Evolutionary conservation across 768 basidiomycete genomes (phyloP).

Genomic region (Rhodosporidiobolus odoratus): DNA sequence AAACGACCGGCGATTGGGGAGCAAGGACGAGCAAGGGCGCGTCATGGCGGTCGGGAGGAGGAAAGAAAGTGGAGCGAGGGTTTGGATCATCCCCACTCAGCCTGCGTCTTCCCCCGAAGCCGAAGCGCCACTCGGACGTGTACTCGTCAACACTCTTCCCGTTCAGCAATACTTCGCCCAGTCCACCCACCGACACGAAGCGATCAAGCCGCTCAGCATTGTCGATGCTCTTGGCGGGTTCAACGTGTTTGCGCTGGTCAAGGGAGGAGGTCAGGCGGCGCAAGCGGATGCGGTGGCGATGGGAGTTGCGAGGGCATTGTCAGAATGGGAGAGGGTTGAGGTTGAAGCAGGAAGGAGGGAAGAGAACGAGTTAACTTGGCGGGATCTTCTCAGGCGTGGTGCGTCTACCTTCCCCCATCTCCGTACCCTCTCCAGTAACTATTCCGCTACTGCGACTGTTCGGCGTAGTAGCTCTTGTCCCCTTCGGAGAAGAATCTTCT

Average conservation of each 20-base stretch:
- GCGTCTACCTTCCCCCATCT: constrained; percentile 41
- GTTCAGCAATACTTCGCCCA: constrained; percentile 71
- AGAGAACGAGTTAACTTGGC: constrained; percentile 64
- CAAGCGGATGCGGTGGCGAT: constrained; percentile 74
- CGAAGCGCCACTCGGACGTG: constrained; percentile 38
- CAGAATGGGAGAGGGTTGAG: constrained; percentile 36
- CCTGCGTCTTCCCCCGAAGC: constrained; percentile 9
- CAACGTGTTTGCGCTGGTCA: constrained; percentile 64
- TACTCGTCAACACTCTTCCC: constrained; percentile 80
- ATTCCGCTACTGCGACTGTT: not conserved
- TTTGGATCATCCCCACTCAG: constrained; percentile 69
- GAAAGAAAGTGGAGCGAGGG: constrained; percentile 82
- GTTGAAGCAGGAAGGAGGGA: constrained; percentile 45
- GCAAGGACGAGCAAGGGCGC: constrained; percentile 70
- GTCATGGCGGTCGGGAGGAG: constrained; percentile 79
- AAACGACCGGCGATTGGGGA: constrained; percentile 58
- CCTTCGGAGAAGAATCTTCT: not conserved
- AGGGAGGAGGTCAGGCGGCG: constrained; percentile 85
- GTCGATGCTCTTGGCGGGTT: constrained; percentile 78
- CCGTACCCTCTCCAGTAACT: not conserved
- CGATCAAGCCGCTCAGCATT: constrained; percentile 76
- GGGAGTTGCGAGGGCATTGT: constrained; percentile 47
- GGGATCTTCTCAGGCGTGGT: constrained; percentile 68
- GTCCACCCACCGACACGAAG: constrained; percentile 68
- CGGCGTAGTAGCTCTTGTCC: too few species aligned